These are phyloP conservation scores for Hysterangium stoloniferum DNA, from an alignment of 768 basidiomycete genomes.

Conservation along the genomic window DNA sequence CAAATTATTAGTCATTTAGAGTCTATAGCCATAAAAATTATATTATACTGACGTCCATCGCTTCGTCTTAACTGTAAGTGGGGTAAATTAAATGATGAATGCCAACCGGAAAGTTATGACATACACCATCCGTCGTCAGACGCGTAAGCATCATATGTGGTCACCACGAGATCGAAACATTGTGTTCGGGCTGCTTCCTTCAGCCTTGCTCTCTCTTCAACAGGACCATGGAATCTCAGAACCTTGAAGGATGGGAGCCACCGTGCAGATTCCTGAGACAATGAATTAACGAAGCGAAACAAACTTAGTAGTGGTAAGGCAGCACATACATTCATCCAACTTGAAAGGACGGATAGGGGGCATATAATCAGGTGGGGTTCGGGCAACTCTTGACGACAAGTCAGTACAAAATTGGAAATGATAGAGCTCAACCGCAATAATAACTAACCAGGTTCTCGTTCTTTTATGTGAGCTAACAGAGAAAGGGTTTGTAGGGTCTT, in stretches of 20 bases:
- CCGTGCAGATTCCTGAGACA: constrained; percentile 40
- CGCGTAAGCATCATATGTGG: constrained; percentile 61
- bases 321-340: constrained; percentile 44
- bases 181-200: constrained; percentile 36
- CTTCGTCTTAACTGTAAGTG: constrained; percentile 36
- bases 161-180: constrained; percentile 51
- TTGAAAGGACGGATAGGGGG: constrained; percentile 57
- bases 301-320: constrained; percentile 4
- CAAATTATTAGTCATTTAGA: neutral
- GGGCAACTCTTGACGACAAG: constrained; percentile 23
- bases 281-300: neutral
- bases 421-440: neutral
- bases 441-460: constrained; percentile 35
- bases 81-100: neutral
- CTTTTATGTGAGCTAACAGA: constrained; percentile 61
- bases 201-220: constrained; percentile 46
- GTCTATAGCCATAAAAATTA: neutral
- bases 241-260: constrained; percentile 46
- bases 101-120: neutral
- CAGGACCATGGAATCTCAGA: constrained; percentile 56
- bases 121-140: constrained; percentile 44
- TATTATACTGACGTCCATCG: constrained; percentile 43
- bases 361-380: constrained; percentile 69
- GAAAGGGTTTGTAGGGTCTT: constrained; percentile 60
- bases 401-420: neutral